A percentile compares a stretch with the other conserved stretches of the same genome.
These are phyloP conservation scores for Naganishia onofrii DNA, from an alignment of 768 basidiomycete species.

Conservation along the genomic window DNA sequence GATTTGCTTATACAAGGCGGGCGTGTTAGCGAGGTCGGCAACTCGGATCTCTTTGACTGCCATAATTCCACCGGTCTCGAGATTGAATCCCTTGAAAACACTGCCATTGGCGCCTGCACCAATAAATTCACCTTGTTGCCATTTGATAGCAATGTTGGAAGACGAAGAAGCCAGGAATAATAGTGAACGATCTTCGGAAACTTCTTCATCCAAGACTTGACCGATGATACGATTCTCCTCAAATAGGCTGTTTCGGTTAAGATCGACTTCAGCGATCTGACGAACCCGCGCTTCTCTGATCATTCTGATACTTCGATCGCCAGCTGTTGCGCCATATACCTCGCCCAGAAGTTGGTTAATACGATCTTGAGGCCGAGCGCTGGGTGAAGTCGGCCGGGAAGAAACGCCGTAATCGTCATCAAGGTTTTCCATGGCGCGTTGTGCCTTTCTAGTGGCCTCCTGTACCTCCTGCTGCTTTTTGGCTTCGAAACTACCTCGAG, in stretches of 20 bases:
- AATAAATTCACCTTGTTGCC: slow-evolving; percentile 98
- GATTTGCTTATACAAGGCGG: slow-evolving; percentile 85
- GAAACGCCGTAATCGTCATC: slow-evolving; percentile 49
- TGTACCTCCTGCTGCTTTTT: slow-evolving; percentile 83
- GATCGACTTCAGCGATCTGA: slow-evolving; percentile 47
- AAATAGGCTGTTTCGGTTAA: slow-evolving; percentile 58
- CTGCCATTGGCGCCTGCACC: slow-evolving; percentile 98
- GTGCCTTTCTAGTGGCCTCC: slow-evolving; percentile 54
- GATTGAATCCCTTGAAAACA: slow-evolving; percentile 97
- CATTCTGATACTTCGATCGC: slow-evolving; percentile 62
- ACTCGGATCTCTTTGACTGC: slow-evolving; percentile 99
- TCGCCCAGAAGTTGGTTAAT: slow-evolving; percentile 31
- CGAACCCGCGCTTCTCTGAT: slow-evolving; percentile 72
- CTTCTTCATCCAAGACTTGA: slow-evolving; percentile 88
- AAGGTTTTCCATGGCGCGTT: slow-evolving; percentile 59
- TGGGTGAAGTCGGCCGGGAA: slow-evolving; percentile 40
- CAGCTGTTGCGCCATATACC: slow-evolving; percentile 30
- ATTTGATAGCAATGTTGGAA: slow-evolving; percentile 90
- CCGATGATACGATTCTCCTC: slow-evolving; percentile 73
- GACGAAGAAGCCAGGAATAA: slow-evolving; percentile 93
- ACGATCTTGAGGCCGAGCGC: slow-evolving; percentile 21
- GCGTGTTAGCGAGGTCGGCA: slow-evolving; percentile 83
- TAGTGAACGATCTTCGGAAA: slow-evolving; percentile 86
- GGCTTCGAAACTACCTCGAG: slow-evolving; percentile 80
- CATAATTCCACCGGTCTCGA: slow-evolving; percentile 94